These are phyloP conservation scores for Hansenula lynferdii DNA, from an alignment of 1,139 yeast species.

Conservation along the genomic window DNA sequence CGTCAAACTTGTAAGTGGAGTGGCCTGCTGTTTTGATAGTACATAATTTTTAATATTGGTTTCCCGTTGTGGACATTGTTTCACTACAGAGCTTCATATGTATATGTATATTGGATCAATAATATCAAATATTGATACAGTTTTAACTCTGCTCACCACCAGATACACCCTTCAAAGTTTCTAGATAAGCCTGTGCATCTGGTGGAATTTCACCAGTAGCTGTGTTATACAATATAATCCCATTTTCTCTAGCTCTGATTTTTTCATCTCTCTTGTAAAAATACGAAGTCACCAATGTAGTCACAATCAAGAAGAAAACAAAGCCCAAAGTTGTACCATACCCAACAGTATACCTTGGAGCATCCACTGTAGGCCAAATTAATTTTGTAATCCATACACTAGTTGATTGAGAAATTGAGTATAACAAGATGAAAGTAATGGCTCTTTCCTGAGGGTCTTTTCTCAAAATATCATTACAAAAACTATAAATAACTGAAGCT, in stretches of 20 bases:
- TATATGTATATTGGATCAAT: no score
- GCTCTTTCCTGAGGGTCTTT: conserved; percentile 33
- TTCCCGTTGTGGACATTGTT: no score
- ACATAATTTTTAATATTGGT: no score
- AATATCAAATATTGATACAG: no score
- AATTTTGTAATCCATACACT: background rate
- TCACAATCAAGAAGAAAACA: background rate
- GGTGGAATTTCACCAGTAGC: background rate
- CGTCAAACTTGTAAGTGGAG: no score
- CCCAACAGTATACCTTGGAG: background rate
- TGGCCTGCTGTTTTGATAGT: no score
- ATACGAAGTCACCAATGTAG: background rate
- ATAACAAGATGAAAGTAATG: conserved; percentile 18
- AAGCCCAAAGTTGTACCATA: background rate
- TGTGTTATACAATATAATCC: background rate
- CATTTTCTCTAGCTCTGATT: background rate
- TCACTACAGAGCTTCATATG: no score
- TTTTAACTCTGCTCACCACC: no score
- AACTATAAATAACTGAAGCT: conserved; percentile 32
- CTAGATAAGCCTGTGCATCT: no score
- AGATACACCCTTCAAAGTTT: no score
- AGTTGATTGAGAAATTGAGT: background rate
- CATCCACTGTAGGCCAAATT: background rate
- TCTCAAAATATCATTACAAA: conserved; percentile 31
- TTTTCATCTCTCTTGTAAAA: background rate